Evolutionary conservation across 345 rosid genomes (phyloP).

Genomic region (Sisymbrium altissimum): DNA sequence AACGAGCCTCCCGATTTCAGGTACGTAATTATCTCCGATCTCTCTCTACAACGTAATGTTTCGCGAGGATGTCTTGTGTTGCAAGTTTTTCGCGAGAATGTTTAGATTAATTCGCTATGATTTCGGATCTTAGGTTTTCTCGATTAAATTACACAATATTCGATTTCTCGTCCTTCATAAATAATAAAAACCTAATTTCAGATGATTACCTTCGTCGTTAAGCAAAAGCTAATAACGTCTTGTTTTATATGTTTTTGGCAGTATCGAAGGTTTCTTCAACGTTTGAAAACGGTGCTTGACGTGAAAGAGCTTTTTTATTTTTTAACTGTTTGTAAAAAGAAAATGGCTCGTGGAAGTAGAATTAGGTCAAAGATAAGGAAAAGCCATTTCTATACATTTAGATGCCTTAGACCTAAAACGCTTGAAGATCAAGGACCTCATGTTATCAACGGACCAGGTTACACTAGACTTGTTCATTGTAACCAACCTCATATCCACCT

Average conservation of each 20-base stretch:
- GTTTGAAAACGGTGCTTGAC: not conserved
- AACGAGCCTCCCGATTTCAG: slow-evolving; percentile 27
- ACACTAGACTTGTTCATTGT: slow-evolving; percentile 38
- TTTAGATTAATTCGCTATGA: not conserved
- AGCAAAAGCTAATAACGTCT: not conserved
- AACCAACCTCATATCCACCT: slow-evolving; percentile 49
- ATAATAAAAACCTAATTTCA: too few species aligned
- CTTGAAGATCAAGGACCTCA: slow-evolving; percentile 33
- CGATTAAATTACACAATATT: too few species aligned
- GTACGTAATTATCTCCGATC: slow-evolving; percentile 9
- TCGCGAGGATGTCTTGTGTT: slow-evolving; percentile 15
- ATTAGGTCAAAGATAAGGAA: slow-evolving; percentile 65
- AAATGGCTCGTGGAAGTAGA: slow-evolving; percentile 74
- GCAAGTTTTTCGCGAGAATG: slow-evolving; percentile 6
- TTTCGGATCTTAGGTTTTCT: not conserved
- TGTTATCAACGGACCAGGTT: slow-evolving; percentile 26
- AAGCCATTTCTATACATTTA: slow-evolving; percentile 80
- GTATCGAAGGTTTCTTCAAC: not conserved
- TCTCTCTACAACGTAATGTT: not conserved
- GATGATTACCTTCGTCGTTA: too few species aligned
- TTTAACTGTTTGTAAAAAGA: too few species aligned
- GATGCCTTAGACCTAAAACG: slow-evolving; percentile 31
- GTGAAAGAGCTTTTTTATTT: too few species aligned
- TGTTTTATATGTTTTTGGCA: not conserved
- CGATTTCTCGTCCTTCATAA: too few species aligned